Base-by-base conservation (phyloP, 805 yeast species). In the Candida xyloterini region DNA sequence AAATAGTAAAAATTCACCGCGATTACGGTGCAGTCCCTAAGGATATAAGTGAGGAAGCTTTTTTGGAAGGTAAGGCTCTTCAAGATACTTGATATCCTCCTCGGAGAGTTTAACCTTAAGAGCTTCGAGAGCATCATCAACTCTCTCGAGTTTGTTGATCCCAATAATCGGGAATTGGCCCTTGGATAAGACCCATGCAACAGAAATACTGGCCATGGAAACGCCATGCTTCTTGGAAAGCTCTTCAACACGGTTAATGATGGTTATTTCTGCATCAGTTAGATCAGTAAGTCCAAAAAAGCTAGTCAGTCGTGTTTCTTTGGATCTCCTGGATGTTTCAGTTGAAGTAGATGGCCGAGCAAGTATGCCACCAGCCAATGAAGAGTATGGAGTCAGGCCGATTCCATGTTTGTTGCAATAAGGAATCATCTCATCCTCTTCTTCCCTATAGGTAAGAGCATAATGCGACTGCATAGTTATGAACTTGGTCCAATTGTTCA, bases 331-430 rank as follows among this genome's bases (percentile, higher is more conserved):
- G 9, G 49, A 38, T 11, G 41, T 35, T 10, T 35, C 41, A 14
- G 26, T 28, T 8, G 16, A 8, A 13, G 27, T 33, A 14, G 27
- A 34, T 9, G 84, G 79, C 44, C 81, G 66, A 1, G 82, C 67
- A 30, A 79, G 60, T 1, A 72, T 18, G 7, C 85, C 84, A 40
- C 76, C 59, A 9, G 41, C 41, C 15, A 38, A 14, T 5, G 86
- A 84, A 8, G 80, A 73, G 75, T 76, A 80, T 6, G 85, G 84
- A 36, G 76, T 67, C 27, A 78, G 42, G 1, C 79, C 81, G 21
- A 80, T 73, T 10, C 74, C 75, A 7, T 70, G 70, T 31, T 61
- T 65, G 24, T 73, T 61, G 44, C 81, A 75, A 57, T 63, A 80
- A 15, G 74, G 76, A 42, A 68, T 72, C 70, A 78, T 62, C 51